Percentiles rank a stretch among this genome's conserved stretches.
Evolutionary conservation across 2,329 filamentous ascomycete genomes (phyloP).

Genomic region (Aureobasidium lini): DNA sequence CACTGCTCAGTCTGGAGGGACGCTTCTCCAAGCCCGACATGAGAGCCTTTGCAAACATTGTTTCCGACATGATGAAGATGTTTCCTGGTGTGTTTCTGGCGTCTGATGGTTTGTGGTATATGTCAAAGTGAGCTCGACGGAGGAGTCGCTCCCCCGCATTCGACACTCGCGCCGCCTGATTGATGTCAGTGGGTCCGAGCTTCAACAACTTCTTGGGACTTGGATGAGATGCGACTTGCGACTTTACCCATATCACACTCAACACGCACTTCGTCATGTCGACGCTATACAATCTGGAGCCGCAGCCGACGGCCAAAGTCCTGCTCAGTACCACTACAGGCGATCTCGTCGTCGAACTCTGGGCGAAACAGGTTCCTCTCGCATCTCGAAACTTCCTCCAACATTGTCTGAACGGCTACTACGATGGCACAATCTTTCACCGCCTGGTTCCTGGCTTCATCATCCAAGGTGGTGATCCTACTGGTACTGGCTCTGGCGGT

Average conservation of each 20-base stretch:
- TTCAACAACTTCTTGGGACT: background rate
- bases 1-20: slow-evolving; percentile 72
- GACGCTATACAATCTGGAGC: slow-evolving; percentile 86
- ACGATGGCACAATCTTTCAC: slow-evolving; percentile 89
- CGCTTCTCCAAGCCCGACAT: slow-evolving; percentile 71
- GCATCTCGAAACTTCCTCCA: slow-evolving; percentile 94
- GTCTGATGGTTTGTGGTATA: background rate
- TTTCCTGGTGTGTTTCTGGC: background rate
- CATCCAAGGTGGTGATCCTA: slow-evolving; percentile 89
- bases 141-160: background rate
- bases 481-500: slow-evolving; percentile 83
- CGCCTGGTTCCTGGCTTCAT: slow-evolving; percentile 88
- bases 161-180: background rate
- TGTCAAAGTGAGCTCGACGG: background rate
- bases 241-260: background rate
- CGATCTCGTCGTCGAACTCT: slow-evolving; percentile 85
- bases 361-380: slow-evolving; percentile 87
- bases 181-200: slow-evolving; percentile 11
- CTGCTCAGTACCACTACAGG: slow-evolving; percentile 85
- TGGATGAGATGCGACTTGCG: background rate
- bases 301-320: slow-evolving; percentile 85
- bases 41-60: slow-evolving; percentile 77
- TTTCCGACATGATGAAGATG: slow-evolving; percentile 42
- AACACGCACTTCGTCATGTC: slow-evolving; percentile 58
- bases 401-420: slow-evolving; percentile 90